Evolutionary conservation across 1,139 yeast species (phyloP).

Genomic region (Nakaseomyces nivariensis): DNA sequence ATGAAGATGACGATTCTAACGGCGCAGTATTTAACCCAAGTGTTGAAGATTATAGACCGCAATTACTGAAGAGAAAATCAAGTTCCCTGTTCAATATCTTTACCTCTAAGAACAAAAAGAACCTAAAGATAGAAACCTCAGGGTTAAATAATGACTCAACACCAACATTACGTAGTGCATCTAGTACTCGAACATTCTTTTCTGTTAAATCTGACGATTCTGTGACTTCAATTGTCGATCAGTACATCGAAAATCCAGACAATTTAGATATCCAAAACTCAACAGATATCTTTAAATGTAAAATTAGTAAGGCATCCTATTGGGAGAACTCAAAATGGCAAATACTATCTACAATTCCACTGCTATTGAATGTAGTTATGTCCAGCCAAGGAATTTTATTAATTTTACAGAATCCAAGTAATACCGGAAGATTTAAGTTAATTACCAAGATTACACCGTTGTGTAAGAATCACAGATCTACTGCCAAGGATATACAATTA

Average conservation of each 20-base stretch:
- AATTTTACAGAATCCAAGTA: slow-evolving; percentile 63
- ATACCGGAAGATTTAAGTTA: slow-evolving; percentile 9
- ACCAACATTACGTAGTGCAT: slow-evolving; percentile 1
- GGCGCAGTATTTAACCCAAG: slow-evolving; percentile 11
- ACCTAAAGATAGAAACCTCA: slow-evolving; percentile 7
- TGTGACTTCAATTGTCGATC: background rate
- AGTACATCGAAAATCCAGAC: slow-evolving; percentile 5
- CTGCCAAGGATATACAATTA: slow-evolving; percentile 29
- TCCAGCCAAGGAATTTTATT: slow-evolving; percentile 83
- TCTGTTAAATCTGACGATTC: slow-evolving; percentile 4
- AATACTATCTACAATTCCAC: slow-evolving; percentile 6
- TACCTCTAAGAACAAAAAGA: slow-evolving; percentile 13
- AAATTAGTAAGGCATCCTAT: slow-evolving; percentile 12
- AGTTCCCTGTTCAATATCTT: slow-evolving; percentile 21
- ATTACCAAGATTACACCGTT: slow-evolving; percentile 14
- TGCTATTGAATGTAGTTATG: slow-evolving; percentile 50
- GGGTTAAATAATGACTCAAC: slow-evolving; percentile 7
- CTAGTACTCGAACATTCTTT: slow-evolving; percentile 5
- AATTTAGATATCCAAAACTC: background rate
- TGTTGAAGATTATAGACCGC: slow-evolving; percentile 19
- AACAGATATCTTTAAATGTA: slow-evolving; percentile 10
- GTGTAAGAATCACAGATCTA: slow-evolving; percentile 23
- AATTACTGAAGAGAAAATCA: slow-evolving; percentile 11
- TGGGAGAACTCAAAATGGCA: slow-evolving; percentile 22
- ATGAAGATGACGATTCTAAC: background rate